Evolutionary conservation across 129 eudicot genomes (phyloP).

Genomic region (Centaurea solstitialis): DNA sequence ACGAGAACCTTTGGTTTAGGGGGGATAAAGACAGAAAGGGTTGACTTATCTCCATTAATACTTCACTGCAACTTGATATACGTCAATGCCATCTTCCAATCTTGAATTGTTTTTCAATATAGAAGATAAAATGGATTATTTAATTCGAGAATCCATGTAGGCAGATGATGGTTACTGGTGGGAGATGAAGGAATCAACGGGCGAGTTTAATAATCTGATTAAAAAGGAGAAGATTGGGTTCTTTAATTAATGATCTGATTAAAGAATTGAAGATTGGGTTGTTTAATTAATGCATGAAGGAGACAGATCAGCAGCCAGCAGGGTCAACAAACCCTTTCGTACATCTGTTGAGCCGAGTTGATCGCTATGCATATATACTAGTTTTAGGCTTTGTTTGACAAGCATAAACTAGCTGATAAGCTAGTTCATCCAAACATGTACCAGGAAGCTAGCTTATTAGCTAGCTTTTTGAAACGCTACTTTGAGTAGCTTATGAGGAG

Average conservation of each 20-base stretch:
- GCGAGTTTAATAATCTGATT: slow-evolving; percentile 17
- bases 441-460: too few species aligned
- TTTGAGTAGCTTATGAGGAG: too few species aligned
- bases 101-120: slow-evolving; percentile 12
- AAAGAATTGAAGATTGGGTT: slow-evolving; percentile 10
- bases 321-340: slow-evolving; percentile 21
- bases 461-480: too few species aligned
- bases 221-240: slow-evolving; percentile 11
- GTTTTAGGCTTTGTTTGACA: too few species aligned
- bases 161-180: slow-evolving; percentile 7
- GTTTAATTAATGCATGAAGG: neutral
- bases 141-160: slow-evolving; percentile 11
- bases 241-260: slow-evolving; percentile 17
- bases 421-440: too few species aligned
- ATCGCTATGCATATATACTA: neutral
- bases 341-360: slow-evolving; percentile 19
- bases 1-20: slow-evolving; percentile 41
- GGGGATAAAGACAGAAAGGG: slow-evolving; percentile 37
- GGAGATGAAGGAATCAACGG: slow-evolving; percentile 3
- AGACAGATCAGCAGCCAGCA: slow-evolving; percentile 12
- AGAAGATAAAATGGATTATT: neutral
- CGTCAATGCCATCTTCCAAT: neutral
- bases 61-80: slow-evolving; percentile 28
- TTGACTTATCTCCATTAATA: slow-evolving; percentile 41
- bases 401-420: too few species aligned